Percentiles rank a stretch among this genome's conserved stretches.
Evolutionary conservation across 345 rosid species (phyloP).

Genomic region (Leavenworthia alabamica): DNA sequence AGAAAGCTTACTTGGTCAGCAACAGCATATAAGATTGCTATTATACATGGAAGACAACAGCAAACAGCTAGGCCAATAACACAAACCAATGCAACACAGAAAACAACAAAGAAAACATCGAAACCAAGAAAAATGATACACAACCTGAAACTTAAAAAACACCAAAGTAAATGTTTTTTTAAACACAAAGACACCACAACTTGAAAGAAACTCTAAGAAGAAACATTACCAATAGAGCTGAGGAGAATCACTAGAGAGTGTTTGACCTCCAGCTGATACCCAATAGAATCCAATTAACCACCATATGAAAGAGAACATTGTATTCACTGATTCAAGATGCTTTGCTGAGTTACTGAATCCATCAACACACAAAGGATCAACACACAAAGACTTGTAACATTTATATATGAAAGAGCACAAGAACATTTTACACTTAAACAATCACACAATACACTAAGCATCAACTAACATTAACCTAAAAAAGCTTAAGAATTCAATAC

Average conservation of each 20-base stretch:
- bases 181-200: neutral
- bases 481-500: slow-evolving; percentile 27
- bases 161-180: neutral
- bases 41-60: slow-evolving; percentile 97
- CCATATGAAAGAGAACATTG: slow-evolving; percentile 91
- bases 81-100: slow-evolving; percentile 92
- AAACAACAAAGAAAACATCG: slow-evolving; percentile 91
- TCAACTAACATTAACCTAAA: too few species aligned
- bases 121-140: slow-evolving; percentile 87
- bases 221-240: slow-evolving; percentile 82
- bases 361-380: slow-evolving; percentile 5
- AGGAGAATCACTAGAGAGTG: slow-evolving; percentile 52
- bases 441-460: slow-evolving; percentile 2
- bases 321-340: slow-evolving; percentile 83
- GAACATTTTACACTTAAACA: too few species aligned
- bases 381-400: too few species aligned
- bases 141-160: slow-evolving; percentile 55
- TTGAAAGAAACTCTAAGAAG: neutral
- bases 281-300: slow-evolving; percentile 95
- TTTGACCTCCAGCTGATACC: slow-evolving; percentile 85
- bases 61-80: slow-evolving; percentile 92
- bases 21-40: slow-evolving; percentile 89
- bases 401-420: too few species aligned
- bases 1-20: slow-evolving; percentile 73
- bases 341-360: slow-evolving; percentile 51